phyloP scores from a whole-genome alignment of 306 rosid genomes.

The Elaeagnus macrophylla region DNA sequence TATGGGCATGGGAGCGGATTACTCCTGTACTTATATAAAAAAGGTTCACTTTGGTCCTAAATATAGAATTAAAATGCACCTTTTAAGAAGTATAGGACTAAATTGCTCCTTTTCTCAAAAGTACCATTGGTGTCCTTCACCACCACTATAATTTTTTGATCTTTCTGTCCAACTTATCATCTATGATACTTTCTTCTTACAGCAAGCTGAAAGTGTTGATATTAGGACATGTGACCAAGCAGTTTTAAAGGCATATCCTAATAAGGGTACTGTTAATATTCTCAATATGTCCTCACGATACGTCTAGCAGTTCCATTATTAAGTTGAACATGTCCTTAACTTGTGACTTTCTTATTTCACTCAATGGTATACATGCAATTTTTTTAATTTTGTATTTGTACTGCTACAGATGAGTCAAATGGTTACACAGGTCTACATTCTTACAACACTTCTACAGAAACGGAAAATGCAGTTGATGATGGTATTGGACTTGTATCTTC shows the following conservation, averaged over 20 bases:
- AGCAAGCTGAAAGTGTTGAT: constrained; percentile 81
- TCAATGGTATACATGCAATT: constrained; percentile 8
- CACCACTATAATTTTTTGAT: constrained; percentile 11
- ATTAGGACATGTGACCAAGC: constrained; percentile 89
- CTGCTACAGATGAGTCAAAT: constrained; percentile 57
- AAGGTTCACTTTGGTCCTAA: too few species aligned
- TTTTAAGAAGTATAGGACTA: too few species aligned
- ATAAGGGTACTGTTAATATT: constrained; percentile 46
- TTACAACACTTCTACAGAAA: constrained; percentile 34
- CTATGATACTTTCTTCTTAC: constrained; percentile 12
- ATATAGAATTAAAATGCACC: too few species aligned
- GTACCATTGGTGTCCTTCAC: not conserved
- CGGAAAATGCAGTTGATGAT: constrained; percentile 43
- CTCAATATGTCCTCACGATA: constrained; percentile 1
- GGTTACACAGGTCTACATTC: constrained; percentile 38
- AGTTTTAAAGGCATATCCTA: constrained; percentile 80
- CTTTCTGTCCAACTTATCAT: constrained; percentile 7
- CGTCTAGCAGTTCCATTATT: constrained; percentile 3
- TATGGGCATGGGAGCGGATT: too few species aligned
- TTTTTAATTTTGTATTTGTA: constrained; percentile 22
- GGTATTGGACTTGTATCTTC: constrained; percentile 39
- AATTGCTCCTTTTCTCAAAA: too few species aligned
- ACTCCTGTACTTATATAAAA: too few species aligned
- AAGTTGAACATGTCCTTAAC: constrained; percentile 1
- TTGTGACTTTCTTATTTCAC: not conserved